A percentile compares a stretch with the other conserved stretches of the same genome.
phyloP scores from a whole-genome alignment of 164 flowering plant genomes.

The Kalanchoe fedtschenkoi region DNA sequence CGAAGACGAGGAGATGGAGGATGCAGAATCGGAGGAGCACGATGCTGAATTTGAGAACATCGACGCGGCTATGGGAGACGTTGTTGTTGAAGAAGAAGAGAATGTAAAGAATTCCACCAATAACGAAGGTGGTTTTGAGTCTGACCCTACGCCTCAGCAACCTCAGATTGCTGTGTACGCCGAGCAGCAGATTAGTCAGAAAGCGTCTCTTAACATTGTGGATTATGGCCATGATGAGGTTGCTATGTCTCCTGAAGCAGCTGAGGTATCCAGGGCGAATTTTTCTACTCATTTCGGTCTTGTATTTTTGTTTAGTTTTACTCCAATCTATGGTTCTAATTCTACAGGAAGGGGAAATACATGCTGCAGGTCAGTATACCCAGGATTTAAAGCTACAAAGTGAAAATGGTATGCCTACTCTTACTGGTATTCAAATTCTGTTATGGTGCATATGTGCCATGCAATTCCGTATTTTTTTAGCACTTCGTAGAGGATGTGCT shows the following conservation, averaged over 20 bases:
- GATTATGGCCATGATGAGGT: slow-evolving; percentile 83
- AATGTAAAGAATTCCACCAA: background rate
- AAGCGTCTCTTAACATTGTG: slow-evolving; percentile 39
- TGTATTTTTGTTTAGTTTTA: background rate
- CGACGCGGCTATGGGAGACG: slow-evolving; percentile 2
- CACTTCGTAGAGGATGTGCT: background rate
- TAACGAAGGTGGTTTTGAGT: slow-evolving; percentile 3
- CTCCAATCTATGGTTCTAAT: background rate
- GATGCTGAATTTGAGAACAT: slow-evolving; percentile 14
- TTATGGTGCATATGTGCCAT: no score
- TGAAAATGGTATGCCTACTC: background rate
- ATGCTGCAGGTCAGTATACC: background rate
- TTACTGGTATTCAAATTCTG: background rate
- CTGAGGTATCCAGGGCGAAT: slow-evolving; percentile 38
- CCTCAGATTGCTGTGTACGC: background rate
- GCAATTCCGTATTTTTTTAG: no score
- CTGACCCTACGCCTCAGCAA: slow-evolving; percentile 16
- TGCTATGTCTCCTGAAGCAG: slow-evolving; percentile 82
- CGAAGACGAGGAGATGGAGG: slow-evolving; percentile 65
- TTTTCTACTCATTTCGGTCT: background rate
- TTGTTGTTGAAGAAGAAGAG: slow-evolving; percentile 15
- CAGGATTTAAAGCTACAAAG: background rate
- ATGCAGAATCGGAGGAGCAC: slow-evolving; percentile 22
- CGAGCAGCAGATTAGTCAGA: slow-evolving; percentile 14
- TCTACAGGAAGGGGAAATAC: background rate